Evolutionary conservation across 2,329 filamentous ascomycete genomes (phyloP), one percentile per base, ranked within the genome.

Genomic region (Nemania serpens): DNA sequence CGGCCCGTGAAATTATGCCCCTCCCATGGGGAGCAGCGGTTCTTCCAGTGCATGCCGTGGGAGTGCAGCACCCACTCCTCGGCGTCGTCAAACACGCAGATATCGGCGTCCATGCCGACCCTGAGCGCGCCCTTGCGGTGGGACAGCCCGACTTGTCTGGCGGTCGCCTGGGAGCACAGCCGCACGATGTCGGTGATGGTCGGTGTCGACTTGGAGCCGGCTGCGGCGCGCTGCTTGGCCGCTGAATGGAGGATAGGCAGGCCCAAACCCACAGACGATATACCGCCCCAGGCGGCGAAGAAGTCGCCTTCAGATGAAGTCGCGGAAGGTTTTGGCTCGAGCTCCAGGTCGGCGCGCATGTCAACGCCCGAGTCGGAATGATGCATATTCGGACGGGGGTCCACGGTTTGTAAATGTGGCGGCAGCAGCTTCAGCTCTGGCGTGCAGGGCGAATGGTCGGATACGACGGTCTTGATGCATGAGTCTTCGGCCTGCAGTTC

Each of bases 381-480:
- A 51, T 71, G 75, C 61, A 84, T 79, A 39, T 69, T 62, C 2
- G 78, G 67, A 42, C 68, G 71, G 29, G 22, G 45, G 45, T 74
- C 61, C 65, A 60, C 55, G n/a, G 58, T 80, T 15, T 82, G 85
- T n/a, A 95, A 81, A 67, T 89, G 84, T 0, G 82, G 75, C 0
- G 94, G 93, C 0, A 97, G 84, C 17, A 96, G 84, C 77, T 99
- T 99, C 55, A 99, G 84, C 73, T 97, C 88, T 0, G 95, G 94
- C 3, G 95, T 98, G 81, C 95, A 98, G 5, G 95, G 95, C 5
- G 91, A 96, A 80, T 99, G 95, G 73, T 98, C 95, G 0, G 91
- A 96, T 2, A 99, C 95, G 33, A 99, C 85, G 0, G 95, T 98
- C 72, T 88, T 85, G 75, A 99, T 93, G 66, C 96, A 91, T 10